A percentile compares a stretch with the other conserved stretches of the same genome.
These are phyloP conservation scores for Coriolopsis trogii DNA, from an alignment of 1,284 basidiomycete species.

Conservation along the genomic window DNA sequence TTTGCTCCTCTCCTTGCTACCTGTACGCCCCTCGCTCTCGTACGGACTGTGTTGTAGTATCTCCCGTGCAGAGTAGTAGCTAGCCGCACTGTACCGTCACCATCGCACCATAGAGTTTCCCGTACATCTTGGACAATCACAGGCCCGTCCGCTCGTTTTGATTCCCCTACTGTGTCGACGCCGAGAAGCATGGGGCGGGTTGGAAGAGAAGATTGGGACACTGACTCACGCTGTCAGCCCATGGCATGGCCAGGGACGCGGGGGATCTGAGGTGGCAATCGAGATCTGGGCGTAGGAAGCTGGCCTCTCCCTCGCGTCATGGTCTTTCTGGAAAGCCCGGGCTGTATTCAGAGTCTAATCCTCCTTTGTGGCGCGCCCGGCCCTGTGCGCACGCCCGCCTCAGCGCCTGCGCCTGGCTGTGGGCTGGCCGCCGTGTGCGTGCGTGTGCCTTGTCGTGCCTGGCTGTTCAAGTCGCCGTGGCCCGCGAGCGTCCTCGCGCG, in stretches of 20 bases:
- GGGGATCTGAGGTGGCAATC: too few species aligned
- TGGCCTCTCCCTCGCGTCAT: too few species aligned
- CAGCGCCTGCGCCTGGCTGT: too few species aligned
- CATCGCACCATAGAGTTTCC: slow-evolving; percentile 12
- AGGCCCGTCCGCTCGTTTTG: neutral
- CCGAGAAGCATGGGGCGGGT: slow-evolving; percentile 1
- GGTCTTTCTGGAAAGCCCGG: slow-evolving; percentile 3
- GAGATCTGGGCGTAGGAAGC: neutral
- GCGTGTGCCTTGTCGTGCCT: slow-evolving; percentile 7
- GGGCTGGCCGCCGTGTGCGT: neutral
- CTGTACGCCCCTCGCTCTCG: neutral
- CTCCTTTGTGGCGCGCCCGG: slow-evolving; percentile 14
- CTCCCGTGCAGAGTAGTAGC: neutral
- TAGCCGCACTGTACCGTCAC: slow-evolving; percentile 10
- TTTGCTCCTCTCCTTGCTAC: slow-evolving; percentile 1
- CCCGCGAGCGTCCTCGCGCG: too few species aligned
- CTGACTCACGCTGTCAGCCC: slow-evolving; percentile 15
- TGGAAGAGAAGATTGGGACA: neutral
- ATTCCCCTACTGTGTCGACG: neutral
- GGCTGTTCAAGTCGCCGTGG: neutral
- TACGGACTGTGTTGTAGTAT: slow-evolving; percentile 19
- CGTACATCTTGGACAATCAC: slow-evolving; percentile 2
- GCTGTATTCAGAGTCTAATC: slow-evolving; percentile 9
- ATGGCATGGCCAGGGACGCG: too few species aligned
- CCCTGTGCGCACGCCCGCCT: neutral